These are phyloP conservation scores for Debaryomyces psychrophilus DNA, from an alignment of 1,139 yeast species.

Conservation along the genomic window DNA sequence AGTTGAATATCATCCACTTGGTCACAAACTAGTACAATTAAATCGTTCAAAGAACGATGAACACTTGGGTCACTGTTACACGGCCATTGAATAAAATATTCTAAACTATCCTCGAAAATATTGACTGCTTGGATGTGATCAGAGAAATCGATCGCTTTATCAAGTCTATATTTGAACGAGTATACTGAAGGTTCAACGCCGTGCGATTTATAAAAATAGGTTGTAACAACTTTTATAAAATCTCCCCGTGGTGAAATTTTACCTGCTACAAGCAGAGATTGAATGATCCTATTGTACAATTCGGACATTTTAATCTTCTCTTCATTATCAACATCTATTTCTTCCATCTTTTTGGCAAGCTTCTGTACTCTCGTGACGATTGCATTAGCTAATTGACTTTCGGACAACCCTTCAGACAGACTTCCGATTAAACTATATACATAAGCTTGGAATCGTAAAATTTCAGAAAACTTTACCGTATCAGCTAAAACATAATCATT, in stretches of 20 bases:
- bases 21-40: constrained; percentile 29
- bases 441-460: constrained; percentile 25
- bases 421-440: constrained; percentile 15
- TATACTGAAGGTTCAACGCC: constrained; percentile 21
- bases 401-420: constrained; percentile 5
- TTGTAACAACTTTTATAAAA: constrained; percentile 20
- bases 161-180: constrained; percentile 35
- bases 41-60: constrained; percentile 34
- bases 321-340: constrained; percentile 5
- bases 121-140: constrained; percentile 30
- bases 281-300: constrained; percentile 22
- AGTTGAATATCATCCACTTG: constrained; percentile 25
- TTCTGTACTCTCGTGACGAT: constrained; percentile 7
- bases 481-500: constrained; percentile 23
- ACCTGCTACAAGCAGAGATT: constrained; percentile 21
- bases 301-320: constrained; percentile 17
- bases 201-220: constrained; percentile 18
- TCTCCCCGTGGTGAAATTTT: constrained; percentile 25
- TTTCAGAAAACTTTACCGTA: constrained; percentile 27
- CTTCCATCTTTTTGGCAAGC: background rate
- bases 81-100: constrained; percentile 33
- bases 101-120: constrained; percentile 38
- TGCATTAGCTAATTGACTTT: constrained; percentile 15
- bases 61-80: constrained; percentile 34
- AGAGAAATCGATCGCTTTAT: constrained; percentile 27